These are phyloP conservation scores for Strombidium stylifer DNA, from an alignment of 73 alveolate genomes.

Conservation along the genomic window DNA sequence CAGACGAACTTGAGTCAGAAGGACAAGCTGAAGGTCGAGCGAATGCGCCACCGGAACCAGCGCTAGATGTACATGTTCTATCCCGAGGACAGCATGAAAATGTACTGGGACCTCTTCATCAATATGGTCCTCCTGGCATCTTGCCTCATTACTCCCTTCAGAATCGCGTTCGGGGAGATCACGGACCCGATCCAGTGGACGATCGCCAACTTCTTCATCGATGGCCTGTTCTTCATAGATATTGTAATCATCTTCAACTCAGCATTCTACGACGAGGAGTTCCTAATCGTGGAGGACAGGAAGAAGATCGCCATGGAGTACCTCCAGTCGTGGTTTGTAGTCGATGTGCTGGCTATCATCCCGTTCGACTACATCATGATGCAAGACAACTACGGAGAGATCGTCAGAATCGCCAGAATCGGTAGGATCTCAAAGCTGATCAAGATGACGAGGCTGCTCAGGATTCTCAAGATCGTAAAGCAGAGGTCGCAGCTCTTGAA, in stretches of 20 bases:
- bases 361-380: conserved; percentile 45
- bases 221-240: conserved; percentile 31
- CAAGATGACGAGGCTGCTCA: conserved; percentile 40
- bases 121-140: no score
- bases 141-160: no score
- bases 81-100: no score
- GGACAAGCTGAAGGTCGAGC: no score
- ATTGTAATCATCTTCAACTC: conserved; percentile 54
- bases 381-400: conserved; percentile 36
- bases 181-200: conserved; percentile 6
- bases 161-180: no score
- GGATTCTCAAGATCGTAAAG: conserved; percentile 60
- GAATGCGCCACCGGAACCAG: no score
- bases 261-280: conserved; percentile 61
- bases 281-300: conserved; percentile 17
- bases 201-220: conserved; percentile 21
- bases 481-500: conserved; percentile 54
- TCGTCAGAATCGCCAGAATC: conserved; percentile 63
- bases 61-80: no score
- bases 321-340: conserved; percentile 50
- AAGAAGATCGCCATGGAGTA: conserved; percentile 41
- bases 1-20: no score
- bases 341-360: conserved; percentile 54
- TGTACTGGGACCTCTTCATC: no score
- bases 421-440: conserved; percentile 68